Percentiles rank a stretch among this genome's conserved stretches.
Conservation (phyloP, 176 grass and related monocot species). For the Oryza meyeriana region DNA sequence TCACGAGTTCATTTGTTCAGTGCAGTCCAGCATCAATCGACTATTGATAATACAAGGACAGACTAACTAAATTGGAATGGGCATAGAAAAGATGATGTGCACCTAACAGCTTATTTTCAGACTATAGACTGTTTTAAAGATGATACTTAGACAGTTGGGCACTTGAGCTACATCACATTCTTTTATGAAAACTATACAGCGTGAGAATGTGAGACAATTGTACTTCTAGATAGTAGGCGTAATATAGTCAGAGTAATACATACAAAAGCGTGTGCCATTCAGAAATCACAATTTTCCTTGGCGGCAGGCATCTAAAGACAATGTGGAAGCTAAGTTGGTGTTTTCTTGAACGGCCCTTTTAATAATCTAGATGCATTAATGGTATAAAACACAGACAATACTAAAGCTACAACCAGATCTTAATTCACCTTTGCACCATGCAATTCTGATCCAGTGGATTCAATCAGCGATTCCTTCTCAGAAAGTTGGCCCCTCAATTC, state of each 20-base stretch:
- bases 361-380: not conserved
- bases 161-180: not conserved
- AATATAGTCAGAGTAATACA: not conserved
- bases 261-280: not conserved
- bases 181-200: not conserved
- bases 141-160: not conserved
- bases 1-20: not conserved
- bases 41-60: conserved; percentile 1
- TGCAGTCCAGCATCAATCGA: conserved; percentile 11
- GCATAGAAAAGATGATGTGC: conserved; percentile 13
- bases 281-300: not conserved
- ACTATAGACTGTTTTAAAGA: not conserved
- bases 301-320: not conserved
- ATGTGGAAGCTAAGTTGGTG: not conserved
- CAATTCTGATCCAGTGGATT: conserved; percentile 69
- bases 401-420: not conserved
- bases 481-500: conserved; percentile 63
- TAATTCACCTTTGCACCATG: conserved; percentile 74
- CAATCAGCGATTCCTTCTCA: conserved; percentile 68
- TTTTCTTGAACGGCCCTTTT: conserved; percentile 1
- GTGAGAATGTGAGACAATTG: not conserved
- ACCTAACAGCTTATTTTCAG: not conserved
- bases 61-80: not conserved
- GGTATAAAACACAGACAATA: not conserved
- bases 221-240: not conserved